Base-by-base conservation (phyloP, 371 early-diverging fungal genomes). In the Lichtheimia hyalospora region DNA sequence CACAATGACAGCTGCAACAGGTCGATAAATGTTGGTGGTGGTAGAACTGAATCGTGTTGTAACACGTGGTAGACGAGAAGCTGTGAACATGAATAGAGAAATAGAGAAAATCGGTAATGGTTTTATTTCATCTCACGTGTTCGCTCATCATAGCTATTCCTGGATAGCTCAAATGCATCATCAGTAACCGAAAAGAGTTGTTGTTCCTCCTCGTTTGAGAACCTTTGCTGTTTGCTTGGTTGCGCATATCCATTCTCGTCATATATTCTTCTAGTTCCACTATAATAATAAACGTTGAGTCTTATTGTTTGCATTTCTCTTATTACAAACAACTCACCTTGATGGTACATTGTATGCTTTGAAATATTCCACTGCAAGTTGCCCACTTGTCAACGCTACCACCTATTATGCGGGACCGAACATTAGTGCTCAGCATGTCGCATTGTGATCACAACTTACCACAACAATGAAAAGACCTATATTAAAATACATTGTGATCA, bases 401-500 rank as follows among this genome's bases (percentile, higher is more conserved):
- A 62, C 55, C 67, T 62, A 49, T 8, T 24, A 39, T 23, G 14
- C 21, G n/a, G 7, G 1, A 23, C 15, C n/a, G n/a, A n/a, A n/a
- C n/a, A n/a, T n/a, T n/a, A n/a, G 21, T 16, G 21, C n/a, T 39
- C 25, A 27, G n/a, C 28, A 16, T 28, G 6, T 28, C 1, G n/a
- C n/a, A 18, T 52, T 1, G 5, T 28, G 27, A 28, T 34, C 10
- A 49, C 23, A 23, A 60, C 64, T 61, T 66, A 71, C 71, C 59
- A 75, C 57, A n/a, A 63, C 55, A 6, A 68, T 49, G 43, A 75
- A 71, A 4, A 75, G 51, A 25, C 68, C 68, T 16, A 58, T 68
- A 48, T 71, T 75, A 44, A 75, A 75, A 58, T 75, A 75, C 75
- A 71, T 75, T 5, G 66, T 63, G 23, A 71, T 55, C 21, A 75